These are phyloP conservation scores for Guadua angustifolia DNA, from an alignment of 176 grass and related monocot genomes.

Conservation along the genomic window DNA sequence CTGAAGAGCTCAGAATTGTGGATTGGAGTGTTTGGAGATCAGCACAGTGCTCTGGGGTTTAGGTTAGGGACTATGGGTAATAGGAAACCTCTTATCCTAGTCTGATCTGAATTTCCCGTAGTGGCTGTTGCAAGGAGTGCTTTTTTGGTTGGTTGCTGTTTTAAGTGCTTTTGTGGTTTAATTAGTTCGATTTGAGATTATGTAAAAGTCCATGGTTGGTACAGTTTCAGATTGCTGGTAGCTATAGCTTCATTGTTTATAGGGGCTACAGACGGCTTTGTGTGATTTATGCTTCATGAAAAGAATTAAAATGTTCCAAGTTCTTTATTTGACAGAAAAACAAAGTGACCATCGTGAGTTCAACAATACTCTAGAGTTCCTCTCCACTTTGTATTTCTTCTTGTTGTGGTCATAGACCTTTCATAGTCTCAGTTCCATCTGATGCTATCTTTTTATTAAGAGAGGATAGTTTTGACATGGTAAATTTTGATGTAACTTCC, in stretches of 20 bases:
- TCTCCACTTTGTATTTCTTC: background rate
- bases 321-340: background rate
- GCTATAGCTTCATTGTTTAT: background rate
- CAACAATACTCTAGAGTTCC: background rate
- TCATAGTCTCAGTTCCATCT: background rate
- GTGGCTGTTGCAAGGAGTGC: background rate
- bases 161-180: background rate
- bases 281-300: background rate
- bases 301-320: constrained; percentile 7
- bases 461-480: background rate
- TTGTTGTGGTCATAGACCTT: background rate
- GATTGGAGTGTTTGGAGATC: constrained; percentile 6
- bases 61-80: background rate
- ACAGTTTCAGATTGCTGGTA: background rate
- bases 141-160: background rate
- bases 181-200: constrained; percentile 10
- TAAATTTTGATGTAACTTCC: constrained; percentile 2
- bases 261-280: background rate
- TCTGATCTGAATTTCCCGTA: background rate
- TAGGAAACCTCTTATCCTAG: background rate
- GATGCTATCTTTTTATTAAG: background rate
- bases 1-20: background rate
- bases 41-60: background rate
- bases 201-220: background rate
- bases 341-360: background rate